Evolutionary conservation across 2,329 filamentous ascomycete genomes (phyloP), one percentile per base, ranked within the genome.

Genomic region (Scytalidium sp.): DNA sequence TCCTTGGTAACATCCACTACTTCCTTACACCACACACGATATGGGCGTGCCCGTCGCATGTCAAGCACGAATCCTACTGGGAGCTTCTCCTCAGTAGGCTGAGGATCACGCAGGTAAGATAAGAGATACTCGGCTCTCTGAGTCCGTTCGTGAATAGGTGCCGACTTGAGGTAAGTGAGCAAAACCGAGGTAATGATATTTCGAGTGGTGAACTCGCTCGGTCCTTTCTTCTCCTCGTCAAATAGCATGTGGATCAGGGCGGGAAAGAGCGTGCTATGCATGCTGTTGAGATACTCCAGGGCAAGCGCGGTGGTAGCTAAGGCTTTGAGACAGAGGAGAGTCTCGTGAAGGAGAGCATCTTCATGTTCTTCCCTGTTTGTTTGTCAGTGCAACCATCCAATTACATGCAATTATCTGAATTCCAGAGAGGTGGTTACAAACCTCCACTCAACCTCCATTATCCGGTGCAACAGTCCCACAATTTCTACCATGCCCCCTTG

Each of bases 211-310:
- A 96, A 99, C 68, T 99, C 94, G 72, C 90, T 95, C 0, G 94
- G 94, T 0, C 94, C 94, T 67, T 97, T 97, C 74, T 92, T 95
- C 66, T 97, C 93, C n/a, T 95, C 90, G 62, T 97, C 92, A 62
- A 97, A 97, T 39, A 97, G 77, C 86, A 97, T 91, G 51, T 82
- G 81, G 43, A 97, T 72, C 43, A 99, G 74, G 21, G 89, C 88
- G 2, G 93, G 90, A 63, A 97, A 97, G 8, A 99, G 77, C 0
- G 86, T 85, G 5, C 77, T 75, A 58, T 95, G 90, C 50, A 96
- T 89, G 9, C 83, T 82, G 57, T 88, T 81, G 7, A 99, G 80
- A 63, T 93, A 88, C 57, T 88, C 82, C 61, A 97, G 77, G 1
- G 91, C 94, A 29, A 90, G 79, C 15, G 89, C 91, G 2, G 93